Conservation (phyloP, 306 rosid genomes). For the Dryas drummondii region DNA sequence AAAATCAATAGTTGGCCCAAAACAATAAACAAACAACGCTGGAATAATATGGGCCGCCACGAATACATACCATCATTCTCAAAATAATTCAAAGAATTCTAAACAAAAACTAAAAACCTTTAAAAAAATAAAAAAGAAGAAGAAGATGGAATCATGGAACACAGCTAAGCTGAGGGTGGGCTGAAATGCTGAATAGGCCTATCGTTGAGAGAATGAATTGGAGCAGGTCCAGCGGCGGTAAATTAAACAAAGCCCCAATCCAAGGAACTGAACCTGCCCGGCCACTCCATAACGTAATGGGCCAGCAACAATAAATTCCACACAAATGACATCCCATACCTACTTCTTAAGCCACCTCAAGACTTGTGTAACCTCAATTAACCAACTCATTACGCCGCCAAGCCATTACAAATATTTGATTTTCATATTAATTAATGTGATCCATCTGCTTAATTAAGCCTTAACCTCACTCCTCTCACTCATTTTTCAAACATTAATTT, state of each 20-base stretch:
- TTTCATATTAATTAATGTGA: neutral
- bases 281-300: slow-evolving; percentile 12
- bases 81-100: no score
- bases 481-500: slow-evolving; percentile 24
- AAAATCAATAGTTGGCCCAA: no score
- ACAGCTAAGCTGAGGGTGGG: no score
- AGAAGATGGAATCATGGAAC: no score
- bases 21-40: no score
- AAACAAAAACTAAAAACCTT: no score
- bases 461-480: neutral
- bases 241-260: neutral
- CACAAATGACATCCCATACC: neutral
- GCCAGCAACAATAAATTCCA: neutral
- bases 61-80: no score
- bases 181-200: no score
- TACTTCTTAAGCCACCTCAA: slow-evolving; percentile 9
- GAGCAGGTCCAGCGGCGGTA: slow-evolving; percentile 5
- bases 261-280: slow-evolving; percentile 11
- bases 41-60: no score
- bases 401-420: neutral
- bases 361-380: slow-evolving; percentile 17
- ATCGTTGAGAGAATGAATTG: neutral
- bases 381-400: neutral
- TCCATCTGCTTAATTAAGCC: neutral
- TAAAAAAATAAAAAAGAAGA: no score